These are phyloP conservation scores for Fusarium lateritium DNA, from an alignment of 2,329 filamentous ascomycete genomes.

Conservation along the genomic window DNA sequence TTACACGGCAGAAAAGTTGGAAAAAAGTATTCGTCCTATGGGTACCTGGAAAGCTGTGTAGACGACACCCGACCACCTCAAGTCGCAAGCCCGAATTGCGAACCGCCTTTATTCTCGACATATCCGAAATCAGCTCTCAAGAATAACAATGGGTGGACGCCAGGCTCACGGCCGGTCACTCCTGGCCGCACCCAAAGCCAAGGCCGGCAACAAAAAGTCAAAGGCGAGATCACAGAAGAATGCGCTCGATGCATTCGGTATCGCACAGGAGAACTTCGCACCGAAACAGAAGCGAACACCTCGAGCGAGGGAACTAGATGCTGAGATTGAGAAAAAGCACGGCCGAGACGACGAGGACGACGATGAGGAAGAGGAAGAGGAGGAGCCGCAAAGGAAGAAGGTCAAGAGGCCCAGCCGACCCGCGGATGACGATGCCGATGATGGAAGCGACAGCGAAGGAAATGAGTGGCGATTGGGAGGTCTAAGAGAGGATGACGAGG, in stretches of 20 bases:
- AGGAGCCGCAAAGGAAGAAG: conserved; percentile 59
- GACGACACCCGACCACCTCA: conserved; percentile 7
- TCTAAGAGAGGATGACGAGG: conserved; percentile 69
- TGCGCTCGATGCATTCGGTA: conserved; percentile 70
- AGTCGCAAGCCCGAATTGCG: conserved; percentile 36
- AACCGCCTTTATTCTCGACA: conserved; percentile 20
- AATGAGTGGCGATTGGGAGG: conserved; percentile 86
- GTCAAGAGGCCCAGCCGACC: conserved; percentile 58
- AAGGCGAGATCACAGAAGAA: conserved; percentile 65
- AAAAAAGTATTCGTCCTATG: conserved; percentile 36
- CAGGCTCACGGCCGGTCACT: conserved; percentile 71
- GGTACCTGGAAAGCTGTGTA: not conserved
- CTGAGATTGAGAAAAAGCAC: conserved; percentile 62
- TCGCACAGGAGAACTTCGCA: conserved; percentile 68
- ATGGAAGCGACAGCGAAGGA: conserved; percentile 87
- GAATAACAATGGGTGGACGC: conserved; percentile 67
- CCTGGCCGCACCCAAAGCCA: conserved; percentile 55
- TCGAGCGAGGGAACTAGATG: conserved; percentile 67
- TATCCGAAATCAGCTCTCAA: conserved; percentile 6
- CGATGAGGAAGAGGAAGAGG: conserved; percentile 66
- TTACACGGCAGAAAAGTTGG: conserved; percentile 48
- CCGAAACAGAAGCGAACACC: conserved; percentile 63
- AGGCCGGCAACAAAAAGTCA: conserved; percentile 57
- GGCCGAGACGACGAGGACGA: conserved; percentile 61
- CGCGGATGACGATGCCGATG: conserved; percentile 70